These are phyloP conservation scores for Mycosphaerella arachidis DNA, from an alignment of 2,329 filamentous ascomycete genomes.

Conservation along the genomic window DNA sequence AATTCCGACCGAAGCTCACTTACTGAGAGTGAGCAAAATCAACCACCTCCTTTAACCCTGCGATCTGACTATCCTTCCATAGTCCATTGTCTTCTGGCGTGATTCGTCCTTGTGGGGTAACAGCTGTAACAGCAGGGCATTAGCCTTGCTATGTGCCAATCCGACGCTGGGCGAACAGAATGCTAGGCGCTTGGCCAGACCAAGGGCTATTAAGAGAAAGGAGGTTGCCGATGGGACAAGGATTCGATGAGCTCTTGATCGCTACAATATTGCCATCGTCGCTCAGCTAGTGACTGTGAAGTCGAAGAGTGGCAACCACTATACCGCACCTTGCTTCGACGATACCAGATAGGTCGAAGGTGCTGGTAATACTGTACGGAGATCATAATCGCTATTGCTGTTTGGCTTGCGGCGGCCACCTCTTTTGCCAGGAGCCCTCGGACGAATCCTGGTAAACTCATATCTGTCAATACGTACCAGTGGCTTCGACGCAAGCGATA, in stretches of 20 bases:
- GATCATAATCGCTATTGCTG: no score
- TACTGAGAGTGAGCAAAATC: slow-evolving; percentile 74
- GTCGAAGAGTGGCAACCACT: no score
- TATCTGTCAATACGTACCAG: slow-evolving; percentile 29
- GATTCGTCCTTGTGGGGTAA: slow-evolving; percentile 73
- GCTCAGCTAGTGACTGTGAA: no score
- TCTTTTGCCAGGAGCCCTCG: no score
- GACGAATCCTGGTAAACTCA: no score
- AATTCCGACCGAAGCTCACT: background rate
- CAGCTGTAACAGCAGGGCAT: slow-evolving; percentile 38
- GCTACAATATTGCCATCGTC: no score
- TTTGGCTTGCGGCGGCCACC: no score
- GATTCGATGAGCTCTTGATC: no score
- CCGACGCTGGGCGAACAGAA: background rate
- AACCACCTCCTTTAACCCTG: slow-evolving; percentile 62
- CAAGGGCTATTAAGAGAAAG: background rate
- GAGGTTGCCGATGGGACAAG: no score
- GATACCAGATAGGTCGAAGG: no score
- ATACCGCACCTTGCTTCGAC: no score
- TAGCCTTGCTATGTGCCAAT: background rate
- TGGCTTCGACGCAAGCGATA: slow-evolving; percentile 73
- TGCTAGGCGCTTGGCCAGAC: background rate
- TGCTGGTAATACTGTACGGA: no score
- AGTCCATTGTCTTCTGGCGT: slow-evolving; percentile 74
- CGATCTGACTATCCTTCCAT: slow-evolving; percentile 81